Evolutionary conservation across 2,329 filamentous ascomycete species (phyloP), one percentile per base, ranked within the genome.

Genomic region (Penicillium sp.): DNA sequence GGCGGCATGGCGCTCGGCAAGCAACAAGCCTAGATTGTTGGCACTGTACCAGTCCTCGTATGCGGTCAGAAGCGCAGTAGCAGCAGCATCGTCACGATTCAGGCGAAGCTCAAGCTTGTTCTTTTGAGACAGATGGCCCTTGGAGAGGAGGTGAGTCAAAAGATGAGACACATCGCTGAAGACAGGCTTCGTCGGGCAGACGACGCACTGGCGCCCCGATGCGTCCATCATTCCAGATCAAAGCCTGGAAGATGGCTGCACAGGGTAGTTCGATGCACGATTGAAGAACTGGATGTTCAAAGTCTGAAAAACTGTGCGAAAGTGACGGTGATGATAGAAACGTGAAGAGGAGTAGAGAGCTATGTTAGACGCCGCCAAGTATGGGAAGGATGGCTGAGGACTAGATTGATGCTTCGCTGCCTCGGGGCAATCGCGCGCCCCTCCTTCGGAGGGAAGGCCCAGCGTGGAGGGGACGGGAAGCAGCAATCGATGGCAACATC

Each of bases 141-240:
- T 97, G 65, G 93, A 97, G 61, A 90, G 87, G 64, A 97, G 87
- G 73, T 98, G 94, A 13, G 94, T 98, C 72, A 98, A 85, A 40
- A 97, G 82, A 76, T 97, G 94, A 37, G 93, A 97, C 48, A 93
- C 83, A 76, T 98, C 94, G 58, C 92, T 96, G 79, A 97, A 97
- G 33, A 79, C 85, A 42, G 92, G 91, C 62, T 84, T 33, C 30
- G 85, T 67, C 89, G 90, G 89, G 75, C 94, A 98, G 68, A 97
- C 89, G 71, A 84, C 88, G 85, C 94, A 98, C 68, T 87, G 80
- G 52, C 97, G 86, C 59, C 90, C 87, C 61, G 93, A 88, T 46
- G 67, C 65, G 67, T 76, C 74, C 78, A 80, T 80, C 38, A 54
- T 60, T 64, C 56, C 66, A 63, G 64, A 57, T 51, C 57, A 2